Base-by-base conservation (phyloP, 75 land plant genomes). In the Pinus taeda region DNA sequence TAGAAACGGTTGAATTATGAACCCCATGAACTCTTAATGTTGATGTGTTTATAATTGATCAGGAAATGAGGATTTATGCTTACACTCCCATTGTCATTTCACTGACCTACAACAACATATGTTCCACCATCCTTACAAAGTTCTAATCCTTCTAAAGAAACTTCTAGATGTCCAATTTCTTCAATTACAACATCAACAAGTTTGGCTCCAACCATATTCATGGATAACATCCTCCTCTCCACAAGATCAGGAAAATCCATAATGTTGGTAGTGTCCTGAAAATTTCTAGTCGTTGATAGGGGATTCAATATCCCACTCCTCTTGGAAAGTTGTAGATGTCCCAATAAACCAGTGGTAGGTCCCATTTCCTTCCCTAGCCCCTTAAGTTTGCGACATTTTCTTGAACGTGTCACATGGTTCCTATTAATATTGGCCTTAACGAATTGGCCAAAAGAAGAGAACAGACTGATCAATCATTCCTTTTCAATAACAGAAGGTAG, bases 1-100 rank as follows among this genome's bases (percentile, higher is more conserved):
- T 86, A 86, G 65, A 86, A 86, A 56, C 83, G 88, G 70, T 86
- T 84, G 78, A 86, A 86, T 61, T 86, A 86, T 21, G 88, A 86
- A 58, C 88, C 88, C 88, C 88, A 86, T 4, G 88, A 83, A 53
- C 88, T 82, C 62, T 77, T 86, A 55, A 86, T 71, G 3, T 79
- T 80, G 79, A 86, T 81, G 64, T 86, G 87, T 57, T 86, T 86
- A 4, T 86, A 53, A 81, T 86, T 86, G 70, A 86, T 84, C 45
- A 76, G 78, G 60, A 74, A 76, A 72, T 86, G 88, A 21, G 88
- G 88, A 64, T 86, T 86, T 15, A 86, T 71, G 14, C 58, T 55
- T n/a, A 78, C 82, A 59, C 79, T 86, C 26, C 88, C 88, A 59
- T 83, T 86, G 87, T 86, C 86, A 59, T 86, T 86, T 65, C 83